Base-by-base conservation (phyloP, 768 basidiomycete species). In the Thelephora ganbajun region DNA sequence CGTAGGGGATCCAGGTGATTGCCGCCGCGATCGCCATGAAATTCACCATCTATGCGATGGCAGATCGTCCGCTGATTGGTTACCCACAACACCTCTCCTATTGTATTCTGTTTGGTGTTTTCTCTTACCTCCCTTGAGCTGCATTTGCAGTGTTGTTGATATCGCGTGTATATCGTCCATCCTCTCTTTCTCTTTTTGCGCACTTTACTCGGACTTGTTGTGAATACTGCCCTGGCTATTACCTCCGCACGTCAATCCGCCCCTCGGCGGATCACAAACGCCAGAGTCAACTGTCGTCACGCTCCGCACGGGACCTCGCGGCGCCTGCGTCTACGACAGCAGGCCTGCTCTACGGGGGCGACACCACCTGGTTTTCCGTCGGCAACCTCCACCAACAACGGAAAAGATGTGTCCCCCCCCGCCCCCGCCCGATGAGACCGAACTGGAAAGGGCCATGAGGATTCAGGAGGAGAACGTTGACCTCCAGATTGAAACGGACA, bases 391-490 rank as follows among this genome's bases (percentile, higher is more conserved):
- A 4, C 9, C 26, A 30, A 9, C 26, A 30, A 9, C 26, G 39
- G 39, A 41, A 9, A n/a, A 7, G 39, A 30, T 22, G 22, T 64
- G 63, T 62, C 65, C 65, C 0, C 65, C 65, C 9, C 43, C 47
- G n/a, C 59, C 56, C 1, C 62, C 66, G 2, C 52, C 56, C 2
- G 54, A 63, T 46, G 76, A 77, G 56, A 70, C 66, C 0, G 65
- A 69, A 9, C 61, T 65, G 5, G 66, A 73, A 41, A 63, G 62
- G 12, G 61, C 61, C n/a, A 51, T 54, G 36, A 66, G 76, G 13
- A 47, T 72, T 22, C 60, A 63, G 46, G 59, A 57, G 26, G 75
- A 77, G 57, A 64, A 63, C 20, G 69, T 73, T 55, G 77, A 81
- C 56, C 67, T 61, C n/a, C 63, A 63, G 41, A 58, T 81, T 13